Conservation (phyloP, 805 yeast species). For the Aciculoconidium aculeatum region DNA sequence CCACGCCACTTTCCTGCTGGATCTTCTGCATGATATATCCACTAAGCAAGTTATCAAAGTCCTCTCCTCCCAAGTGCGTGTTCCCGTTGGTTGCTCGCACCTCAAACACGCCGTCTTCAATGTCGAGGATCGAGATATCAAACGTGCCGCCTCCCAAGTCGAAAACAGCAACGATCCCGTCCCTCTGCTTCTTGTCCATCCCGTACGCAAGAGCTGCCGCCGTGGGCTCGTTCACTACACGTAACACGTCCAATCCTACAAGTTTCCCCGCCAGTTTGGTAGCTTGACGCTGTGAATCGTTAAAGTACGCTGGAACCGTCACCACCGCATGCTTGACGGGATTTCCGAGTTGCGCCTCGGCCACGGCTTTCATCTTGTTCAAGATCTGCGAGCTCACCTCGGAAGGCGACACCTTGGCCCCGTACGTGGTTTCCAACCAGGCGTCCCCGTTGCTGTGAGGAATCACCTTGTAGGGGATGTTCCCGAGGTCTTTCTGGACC, state of each 20-base stretch:
- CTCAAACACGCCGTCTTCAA: constrained; percentile 77
- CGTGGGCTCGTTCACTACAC: constrained; percentile 81
- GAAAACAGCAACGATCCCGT: constrained; percentile 53
- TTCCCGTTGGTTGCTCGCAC: constrained; percentile 81
- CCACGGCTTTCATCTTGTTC: constrained; percentile 59
- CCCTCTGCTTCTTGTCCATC: constrained; percentile 46
- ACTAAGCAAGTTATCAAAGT: constrained; percentile 64
- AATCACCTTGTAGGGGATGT: constrained; percentile 59
- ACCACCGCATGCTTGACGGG: constrained; percentile 67
- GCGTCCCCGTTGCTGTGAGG: constrained; percentile 64
- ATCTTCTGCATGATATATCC: constrained; percentile 53
- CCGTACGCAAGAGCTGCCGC: constrained; percentile 86
- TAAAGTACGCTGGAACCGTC: constrained; percentile 82
- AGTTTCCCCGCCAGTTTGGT: constrained; percentile 74
- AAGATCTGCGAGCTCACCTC: constrained; percentile 65
- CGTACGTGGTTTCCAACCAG: constrained; percentile 46
- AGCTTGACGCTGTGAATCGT: constrained; percentile 77
- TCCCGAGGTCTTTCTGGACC: constrained; percentile 59
- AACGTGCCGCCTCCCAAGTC: constrained; percentile 86
- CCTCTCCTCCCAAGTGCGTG: constrained; percentile 84
- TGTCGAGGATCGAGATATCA: constrained; percentile 72
- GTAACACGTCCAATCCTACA: constrained; percentile 68
- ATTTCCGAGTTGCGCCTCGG: constrained; percentile 42
- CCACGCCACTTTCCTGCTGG: constrained; percentile 43
- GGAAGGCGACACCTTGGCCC: constrained; percentile 53